These are phyloP conservation scores for Xerocomus brunneocitrinus DNA, from an alignment of 768 basidiomycete genomes.

Conservation along the genomic window DNA sequence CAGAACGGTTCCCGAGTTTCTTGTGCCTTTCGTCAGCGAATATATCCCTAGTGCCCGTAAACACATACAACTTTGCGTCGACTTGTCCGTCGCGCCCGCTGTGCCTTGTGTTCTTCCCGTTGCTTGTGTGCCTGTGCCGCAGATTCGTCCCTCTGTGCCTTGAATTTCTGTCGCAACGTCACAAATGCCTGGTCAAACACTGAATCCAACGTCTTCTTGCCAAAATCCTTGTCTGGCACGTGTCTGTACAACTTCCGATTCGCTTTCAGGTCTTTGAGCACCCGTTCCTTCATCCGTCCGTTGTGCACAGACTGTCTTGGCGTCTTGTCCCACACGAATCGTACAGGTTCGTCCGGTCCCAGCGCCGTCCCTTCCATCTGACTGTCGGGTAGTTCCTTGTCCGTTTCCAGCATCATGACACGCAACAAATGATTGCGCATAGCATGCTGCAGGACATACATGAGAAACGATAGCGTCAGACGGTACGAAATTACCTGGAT, in stretches of 20 bases:
- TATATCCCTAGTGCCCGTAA: neutral
- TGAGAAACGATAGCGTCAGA: constrained; percentile 4
- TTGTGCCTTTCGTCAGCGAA: neutral
- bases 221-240: constrained; percentile 63
- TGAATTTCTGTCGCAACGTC: constrained; percentile 65
- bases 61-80: constrained; percentile 60
- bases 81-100: constrained; percentile 53
- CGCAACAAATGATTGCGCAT: constrained; percentile 63
- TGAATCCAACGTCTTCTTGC: constrained; percentile 53
- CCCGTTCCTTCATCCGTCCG: constrained; percentile 60
- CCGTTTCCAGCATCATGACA: constrained; percentile 52
- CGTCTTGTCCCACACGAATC: constrained; percentile 80
- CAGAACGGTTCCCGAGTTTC: constrained; percentile 68
- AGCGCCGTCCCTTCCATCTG: constrained; percentile 51
- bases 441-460: constrained; percentile 47
- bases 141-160: constrained; percentile 48
- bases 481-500: constrained; percentile 47
- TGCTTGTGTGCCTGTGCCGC: constrained; percentile 42
- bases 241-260: constrained; percentile 55
- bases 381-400: constrained; percentile 57
- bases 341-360: constrained; percentile 49
- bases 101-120: constrained; percentile 59
- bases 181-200: constrained; percentile 70
- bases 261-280: constrained; percentile 56
- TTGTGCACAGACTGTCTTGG: constrained; percentile 73